These are phyloP conservation scores for Coprinopsis cinerea DNA, from an alignment of 768 basidiomycete genomes.

Conservation along the genomic window DNA sequence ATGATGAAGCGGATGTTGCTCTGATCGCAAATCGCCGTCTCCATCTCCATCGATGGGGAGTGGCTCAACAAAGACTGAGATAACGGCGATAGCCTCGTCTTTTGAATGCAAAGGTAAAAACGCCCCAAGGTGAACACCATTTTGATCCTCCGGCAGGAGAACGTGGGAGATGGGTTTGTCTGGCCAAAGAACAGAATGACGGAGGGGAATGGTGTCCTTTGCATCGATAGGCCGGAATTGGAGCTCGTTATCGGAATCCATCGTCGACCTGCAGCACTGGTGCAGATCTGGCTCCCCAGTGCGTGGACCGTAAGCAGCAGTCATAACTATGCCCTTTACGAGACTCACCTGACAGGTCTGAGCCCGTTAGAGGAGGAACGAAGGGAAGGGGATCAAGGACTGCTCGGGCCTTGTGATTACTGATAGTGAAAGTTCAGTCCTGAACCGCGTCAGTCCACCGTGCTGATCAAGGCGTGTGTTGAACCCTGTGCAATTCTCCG, in stretches of 20 bases:
- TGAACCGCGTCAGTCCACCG: too few relatives aligned
- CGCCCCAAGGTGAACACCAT: conserved; percentile 49
- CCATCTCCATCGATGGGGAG: conserved; percentile 26
- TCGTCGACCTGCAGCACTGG: too few relatives aligned
- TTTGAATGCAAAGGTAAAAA: conserved; percentile 31
- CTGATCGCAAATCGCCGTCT: background rate
- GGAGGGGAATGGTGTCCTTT: conserved; percentile 41
- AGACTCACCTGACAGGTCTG: too few relatives aligned
- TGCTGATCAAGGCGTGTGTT: too few relatives aligned
- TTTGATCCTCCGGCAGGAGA: conserved; percentile 44
- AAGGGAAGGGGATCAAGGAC: too few relatives aligned
- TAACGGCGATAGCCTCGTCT: conserved; percentile 41
- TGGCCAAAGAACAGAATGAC: conserved; percentile 57
- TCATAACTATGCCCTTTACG: too few relatives aligned
- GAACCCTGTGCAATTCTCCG: too few relatives aligned
- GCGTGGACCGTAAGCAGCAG: too few relatives aligned
- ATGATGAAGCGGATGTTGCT: conserved; percentile 7
- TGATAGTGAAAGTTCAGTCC: too few relatives aligned
- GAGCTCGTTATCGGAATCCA: background rate
- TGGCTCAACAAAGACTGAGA: conserved; percentile 49
- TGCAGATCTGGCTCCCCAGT: too few relatives aligned
- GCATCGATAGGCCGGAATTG: conserved; percentile 25
- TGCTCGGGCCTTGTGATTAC: too few relatives aligned
- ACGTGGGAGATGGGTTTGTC: conserved; percentile 42
- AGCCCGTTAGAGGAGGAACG: too few relatives aligned